Percentiles rank a stretch among this genome's conserved stretches.
These are phyloP conservation scores for Ascochyta pisi DNA, from an alignment of 2,329 filamentous ascomycete species.

Conservation along the genomic window DNA sequence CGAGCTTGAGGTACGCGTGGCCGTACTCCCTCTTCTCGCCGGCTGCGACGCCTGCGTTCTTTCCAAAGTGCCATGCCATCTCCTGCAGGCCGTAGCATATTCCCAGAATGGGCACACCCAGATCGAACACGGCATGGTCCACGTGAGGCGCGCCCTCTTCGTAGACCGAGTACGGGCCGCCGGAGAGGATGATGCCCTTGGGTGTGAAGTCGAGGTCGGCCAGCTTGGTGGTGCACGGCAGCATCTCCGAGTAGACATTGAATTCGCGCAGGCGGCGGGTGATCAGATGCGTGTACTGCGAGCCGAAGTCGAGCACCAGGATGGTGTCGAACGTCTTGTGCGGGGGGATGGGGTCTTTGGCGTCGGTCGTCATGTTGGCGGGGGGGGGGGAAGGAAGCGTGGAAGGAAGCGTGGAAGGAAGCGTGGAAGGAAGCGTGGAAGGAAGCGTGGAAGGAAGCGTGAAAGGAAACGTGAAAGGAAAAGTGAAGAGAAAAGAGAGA, in stretches of 20 bases:
- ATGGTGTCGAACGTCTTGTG: slow-evolving; percentile 69
- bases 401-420: slow-evolving; percentile 1
- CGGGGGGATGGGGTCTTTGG: slow-evolving; percentile 53
- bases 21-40: slow-evolving; percentile 76
- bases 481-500: background rate
- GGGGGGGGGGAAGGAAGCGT: slow-evolving; percentile 20
- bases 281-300: slow-evolving; percentile 77
- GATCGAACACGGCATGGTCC: slow-evolving; percentile 81
- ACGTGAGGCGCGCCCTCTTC: slow-evolving; percentile 78
- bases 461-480: slow-evolving; percentile 19
- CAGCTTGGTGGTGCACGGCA: slow-evolving; percentile 84
- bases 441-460: background rate
- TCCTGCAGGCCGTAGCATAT: slow-evolving; percentile 75
- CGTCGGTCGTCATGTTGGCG: slow-evolving; percentile 48
- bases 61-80: slow-evolving; percentile 72
- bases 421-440: slow-evolving; percentile 1
- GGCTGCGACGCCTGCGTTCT: slow-evolving; percentile 67
- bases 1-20: slow-evolving; percentile 69
- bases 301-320: slow-evolving; percentile 74
- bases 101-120: slow-evolving; percentile 67
- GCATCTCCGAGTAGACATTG: slow-evolving; percentile 86
- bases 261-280: slow-evolving; percentile 77
- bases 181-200: slow-evolving; percentile 80
- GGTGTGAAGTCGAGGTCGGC: slow-evolving; percentile 79
- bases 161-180: slow-evolving; percentile 80